phyloP scores from a whole-genome alignment of 2,329 filamentous ascomycete genomes.

The Ophioceras dolichostomum region DNA sequence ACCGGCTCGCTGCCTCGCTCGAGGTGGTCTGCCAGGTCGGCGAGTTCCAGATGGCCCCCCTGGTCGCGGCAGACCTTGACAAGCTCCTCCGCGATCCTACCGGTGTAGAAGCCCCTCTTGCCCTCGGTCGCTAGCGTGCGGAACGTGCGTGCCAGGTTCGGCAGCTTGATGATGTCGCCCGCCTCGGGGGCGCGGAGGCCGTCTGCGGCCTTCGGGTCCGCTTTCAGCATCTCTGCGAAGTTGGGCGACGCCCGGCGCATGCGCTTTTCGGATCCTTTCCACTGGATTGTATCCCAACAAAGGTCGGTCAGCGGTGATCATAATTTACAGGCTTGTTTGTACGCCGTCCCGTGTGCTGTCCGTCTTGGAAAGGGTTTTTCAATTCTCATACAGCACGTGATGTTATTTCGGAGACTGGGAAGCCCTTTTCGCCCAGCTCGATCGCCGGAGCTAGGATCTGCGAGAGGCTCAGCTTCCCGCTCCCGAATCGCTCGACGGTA shows the following conservation, averaged over 20 bases:
- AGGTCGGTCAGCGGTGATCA: too few relatives aligned
- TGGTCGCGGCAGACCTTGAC: constrained; percentile 62
- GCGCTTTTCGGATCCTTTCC: constrained; percentile 49
- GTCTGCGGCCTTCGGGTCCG: constrained; percentile 47
- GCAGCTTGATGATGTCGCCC: constrained; percentile 80
- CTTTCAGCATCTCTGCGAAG: constrained; percentile 26
- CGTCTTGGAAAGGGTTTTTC: constrained; percentile 29
- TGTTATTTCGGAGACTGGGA: constrained; percentile 71
- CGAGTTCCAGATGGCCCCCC: constrained; percentile 64
- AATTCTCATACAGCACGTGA: constrained; percentile 55
- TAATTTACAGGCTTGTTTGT: too few relatives aligned
- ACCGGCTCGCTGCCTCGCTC: constrained; percentile 56
- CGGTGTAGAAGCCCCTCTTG: constrained; percentile 81
- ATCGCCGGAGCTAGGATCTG: constrained; percentile 74
- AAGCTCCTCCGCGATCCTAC: constrained; percentile 65
- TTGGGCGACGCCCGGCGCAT: constrained; percentile 68
- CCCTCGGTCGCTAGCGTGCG: constrained; percentile 62
- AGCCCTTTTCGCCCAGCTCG: constrained; percentile 71
- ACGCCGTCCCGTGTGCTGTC: too few relatives aligned
- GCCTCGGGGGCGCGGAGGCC: constrained; percentile 61
- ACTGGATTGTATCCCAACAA: too few relatives aligned
- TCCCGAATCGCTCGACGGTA: constrained; percentile 72
- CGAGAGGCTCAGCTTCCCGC: constrained; percentile 61
- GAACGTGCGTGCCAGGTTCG: constrained; percentile 68
- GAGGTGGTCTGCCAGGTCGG: constrained; percentile 67